These are phyloP conservation scores for Withania somnifera DNA, from an alignment of 305 asterid genomes.

Conservation along the genomic window DNA sequence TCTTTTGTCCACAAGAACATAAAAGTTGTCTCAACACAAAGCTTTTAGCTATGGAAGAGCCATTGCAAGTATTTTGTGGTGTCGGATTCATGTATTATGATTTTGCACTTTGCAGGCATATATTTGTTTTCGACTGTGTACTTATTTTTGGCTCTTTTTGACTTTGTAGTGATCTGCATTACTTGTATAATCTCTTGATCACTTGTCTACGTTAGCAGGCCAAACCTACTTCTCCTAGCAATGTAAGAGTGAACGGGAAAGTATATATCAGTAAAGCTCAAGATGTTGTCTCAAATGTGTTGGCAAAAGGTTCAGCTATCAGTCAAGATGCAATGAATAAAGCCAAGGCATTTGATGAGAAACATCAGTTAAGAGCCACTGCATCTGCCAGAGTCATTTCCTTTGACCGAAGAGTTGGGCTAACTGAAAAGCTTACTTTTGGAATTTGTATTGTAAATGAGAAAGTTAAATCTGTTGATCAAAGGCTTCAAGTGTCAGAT, in stretches of 20 bases:
- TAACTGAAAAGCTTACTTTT: conserved; percentile 69
- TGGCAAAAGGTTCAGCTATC: conserved; percentile 87
- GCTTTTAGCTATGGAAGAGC: neutral
- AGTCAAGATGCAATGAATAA: conserved; percentile 85
- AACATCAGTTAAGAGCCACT: conserved; percentile 71
- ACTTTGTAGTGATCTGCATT: neutral
- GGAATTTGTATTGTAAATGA: conserved; percentile 85
- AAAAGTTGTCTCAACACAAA: neutral
- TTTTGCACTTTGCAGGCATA: neutral
- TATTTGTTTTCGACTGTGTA: neutral
- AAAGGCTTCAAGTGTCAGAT: conserved; percentile 88
- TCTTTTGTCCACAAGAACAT: neutral
- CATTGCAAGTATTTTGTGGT: neutral
- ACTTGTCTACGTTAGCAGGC: conserved; percentile 28
- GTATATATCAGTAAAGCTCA: conserved; percentile 77
- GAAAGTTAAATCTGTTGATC: conserved; percentile 91
- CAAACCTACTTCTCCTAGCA: conserved; percentile 26
- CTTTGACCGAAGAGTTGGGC: conserved; percentile 75
- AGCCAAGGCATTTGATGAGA: conserved; percentile 96
- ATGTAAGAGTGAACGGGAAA: conserved; percentile 30
- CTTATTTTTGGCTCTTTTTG: neutral
- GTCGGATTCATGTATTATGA: neutral
- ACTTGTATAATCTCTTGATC: conserved; percentile 1
- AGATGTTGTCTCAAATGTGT: conserved; percentile 76
- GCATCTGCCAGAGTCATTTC: conserved; percentile 92